Evolutionary conservation across 768 basidiomycete genomes (phyloP).

Genomic region (Hygrophoropsis aurantiaca): DNA sequence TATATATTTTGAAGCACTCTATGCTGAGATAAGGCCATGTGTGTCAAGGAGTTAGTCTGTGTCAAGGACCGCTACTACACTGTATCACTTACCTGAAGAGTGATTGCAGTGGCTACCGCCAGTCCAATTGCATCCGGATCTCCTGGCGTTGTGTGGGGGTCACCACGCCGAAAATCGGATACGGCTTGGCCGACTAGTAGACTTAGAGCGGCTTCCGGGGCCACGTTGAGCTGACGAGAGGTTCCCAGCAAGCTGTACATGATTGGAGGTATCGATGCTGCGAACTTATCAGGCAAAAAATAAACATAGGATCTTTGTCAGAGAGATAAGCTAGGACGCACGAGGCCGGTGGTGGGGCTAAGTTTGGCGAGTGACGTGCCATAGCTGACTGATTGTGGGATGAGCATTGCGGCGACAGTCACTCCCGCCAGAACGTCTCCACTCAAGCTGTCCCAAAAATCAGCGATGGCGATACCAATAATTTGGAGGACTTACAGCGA

Average conservation of each 20-base stretch:
- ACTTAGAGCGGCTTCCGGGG: constrained; percentile 86
- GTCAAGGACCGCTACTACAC: no score
- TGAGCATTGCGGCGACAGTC: constrained; percentile 81
- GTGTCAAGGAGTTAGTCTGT: background rate
- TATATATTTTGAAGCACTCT: no score
- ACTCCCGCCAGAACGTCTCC: constrained; percentile 84
- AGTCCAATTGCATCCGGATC: constrained; percentile 56
- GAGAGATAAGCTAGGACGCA: constrained; percentile 34
- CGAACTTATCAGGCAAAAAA: constrained; percentile 51
- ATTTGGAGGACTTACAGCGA: constrained; percentile 51
- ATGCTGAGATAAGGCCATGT: no score
- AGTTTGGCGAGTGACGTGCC: constrained; percentile 85
- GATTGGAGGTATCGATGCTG: constrained; percentile 85
- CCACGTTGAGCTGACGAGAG: constrained; percentile 77
- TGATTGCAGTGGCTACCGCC: constrained; percentile 76
- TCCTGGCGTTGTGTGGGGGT: constrained; percentile 42
- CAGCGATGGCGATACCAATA: constrained; percentile 1
- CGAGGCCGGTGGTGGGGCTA: constrained; percentile 82
- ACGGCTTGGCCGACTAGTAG: constrained; percentile 87
- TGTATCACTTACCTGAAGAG: constrained; percentile 64
- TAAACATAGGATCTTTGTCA: background rate
- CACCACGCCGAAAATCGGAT: constrained; percentile 57
- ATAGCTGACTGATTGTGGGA: constrained; percentile 89
- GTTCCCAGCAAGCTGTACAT: constrained; percentile 89
- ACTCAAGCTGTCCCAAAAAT: constrained; percentile 39